Conservation (phyloP, 2,329 filamentous ascomycete species). For the Hirsutella thompsonii region DNA sequence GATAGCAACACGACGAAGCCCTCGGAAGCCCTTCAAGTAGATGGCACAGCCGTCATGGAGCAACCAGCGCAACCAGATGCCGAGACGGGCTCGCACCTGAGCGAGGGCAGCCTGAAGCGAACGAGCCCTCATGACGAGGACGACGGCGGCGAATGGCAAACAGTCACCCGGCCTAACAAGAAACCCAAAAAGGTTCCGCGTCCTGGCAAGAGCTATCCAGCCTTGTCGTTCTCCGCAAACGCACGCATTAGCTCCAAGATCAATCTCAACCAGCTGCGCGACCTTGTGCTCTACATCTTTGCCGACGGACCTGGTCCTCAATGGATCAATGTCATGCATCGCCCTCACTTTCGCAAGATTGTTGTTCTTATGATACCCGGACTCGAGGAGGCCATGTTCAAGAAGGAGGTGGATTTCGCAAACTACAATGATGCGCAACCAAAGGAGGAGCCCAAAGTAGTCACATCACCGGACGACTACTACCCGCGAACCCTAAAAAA, state of each 20-base stretch:
- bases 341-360: conserved; percentile 59
- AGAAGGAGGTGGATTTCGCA: conserved; percentile 39
- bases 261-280: conserved; percentile 49
- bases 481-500: conserved; percentile 40
- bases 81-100: conserved; percentile 11
- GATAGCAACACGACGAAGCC: not conserved
- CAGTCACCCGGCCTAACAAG: conserved; percentile 39
- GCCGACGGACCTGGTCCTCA: conserved; percentile 52
- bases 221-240: conserved; percentile 42
- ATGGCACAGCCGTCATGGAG: conserved; percentile 5
- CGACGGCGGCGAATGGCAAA: conserved; percentile 37
- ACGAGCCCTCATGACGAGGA: conserved; percentile 29
- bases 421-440: conserved; percentile 26
- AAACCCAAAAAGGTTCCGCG: conserved; percentile 50
- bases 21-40: not conserved
- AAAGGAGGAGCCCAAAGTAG: conserved; percentile 13
- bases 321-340: conserved; percentile 50
- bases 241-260: conserved; percentile 49
- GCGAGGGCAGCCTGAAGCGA: conserved; percentile 34
- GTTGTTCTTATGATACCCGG: conserved; percentile 89
- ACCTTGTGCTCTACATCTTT: conserved; percentile 52
- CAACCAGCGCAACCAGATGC: conserved; percentile 4
- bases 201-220: conserved; percentile 42
- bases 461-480: conserved; percentile 44
- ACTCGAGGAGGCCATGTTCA: conserved; percentile 82